phyloP scores from a whole-genome alignment of 2,329 filamentous ascomycete species.

The Beauveria scarabaeidicola region DNA sequence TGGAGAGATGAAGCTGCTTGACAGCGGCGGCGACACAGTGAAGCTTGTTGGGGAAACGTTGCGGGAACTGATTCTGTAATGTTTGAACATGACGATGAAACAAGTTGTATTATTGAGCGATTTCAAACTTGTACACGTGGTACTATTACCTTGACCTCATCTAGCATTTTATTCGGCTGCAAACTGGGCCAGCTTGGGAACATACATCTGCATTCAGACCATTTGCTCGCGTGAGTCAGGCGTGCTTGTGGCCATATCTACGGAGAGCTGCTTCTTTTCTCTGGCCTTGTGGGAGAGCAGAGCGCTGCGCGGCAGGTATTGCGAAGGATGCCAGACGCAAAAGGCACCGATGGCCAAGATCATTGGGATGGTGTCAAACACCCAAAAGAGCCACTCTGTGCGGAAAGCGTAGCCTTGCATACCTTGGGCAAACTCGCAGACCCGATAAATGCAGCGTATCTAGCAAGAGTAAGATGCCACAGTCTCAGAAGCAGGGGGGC shows the following conservation, averaged over 20 bases:
- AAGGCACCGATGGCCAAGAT: constrained; percentile 38
- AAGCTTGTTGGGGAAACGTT: constrained; percentile 12
- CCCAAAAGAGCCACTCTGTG: constrained; percentile 46
- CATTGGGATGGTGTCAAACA: constrained; percentile 42
- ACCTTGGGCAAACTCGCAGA: constrained; percentile 43
- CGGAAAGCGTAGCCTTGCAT: constrained; percentile 41
- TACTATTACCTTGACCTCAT: background rate
- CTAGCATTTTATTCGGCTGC: background rate
- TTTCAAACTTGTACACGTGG: background rate
- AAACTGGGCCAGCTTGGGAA: background rate
- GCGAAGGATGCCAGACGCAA: constrained; percentile 39
- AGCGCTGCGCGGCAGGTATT: constrained; percentile 23
- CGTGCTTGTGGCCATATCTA: background rate
- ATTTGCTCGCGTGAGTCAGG: background rate
- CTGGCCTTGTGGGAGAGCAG: background rate
- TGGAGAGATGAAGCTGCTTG: constrained; percentile 3
- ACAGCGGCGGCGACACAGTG: constrained; percentile 13
- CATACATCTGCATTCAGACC: background rate
- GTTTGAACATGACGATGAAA: background rate
- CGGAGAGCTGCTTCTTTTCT: background rate
- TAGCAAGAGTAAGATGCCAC: constrained; percentile 15
- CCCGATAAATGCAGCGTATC: constrained; percentile 44
- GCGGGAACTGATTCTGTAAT: constrained; percentile 5
- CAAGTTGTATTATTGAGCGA: background rate
- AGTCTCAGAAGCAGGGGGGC: background rate